These are phyloP conservation scores for Glomus cerebriforme DNA, from an alignment of 192 early-diverging fungal genomes.

Conservation along the genomic window DNA sequence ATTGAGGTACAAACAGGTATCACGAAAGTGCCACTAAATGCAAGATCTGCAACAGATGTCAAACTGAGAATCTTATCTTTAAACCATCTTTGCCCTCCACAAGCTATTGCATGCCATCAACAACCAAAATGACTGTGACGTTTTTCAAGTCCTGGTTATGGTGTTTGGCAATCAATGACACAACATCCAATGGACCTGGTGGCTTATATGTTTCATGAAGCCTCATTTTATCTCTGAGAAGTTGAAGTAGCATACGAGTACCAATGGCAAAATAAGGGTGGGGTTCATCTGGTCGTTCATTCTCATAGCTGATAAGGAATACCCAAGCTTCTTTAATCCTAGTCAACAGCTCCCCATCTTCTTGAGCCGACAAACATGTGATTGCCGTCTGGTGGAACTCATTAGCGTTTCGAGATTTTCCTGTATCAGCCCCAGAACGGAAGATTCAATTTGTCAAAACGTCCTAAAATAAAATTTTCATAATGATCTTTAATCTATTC, in stretches of 20 bases:
- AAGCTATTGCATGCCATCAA: conserved; percentile 30
- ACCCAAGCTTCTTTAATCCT: conserved; percentile 26
- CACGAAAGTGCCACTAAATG: background rate
- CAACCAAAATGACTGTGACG: conserved; percentile 21
- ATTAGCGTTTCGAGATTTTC: conserved; percentile 34
- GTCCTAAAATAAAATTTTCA: background rate
- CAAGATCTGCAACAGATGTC: conserved; percentile 9
- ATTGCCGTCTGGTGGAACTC: conserved; percentile 32
- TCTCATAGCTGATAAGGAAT: conserved; percentile 30
- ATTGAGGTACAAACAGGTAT: conserved; percentile 28
- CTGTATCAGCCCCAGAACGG: conserved; percentile 31
- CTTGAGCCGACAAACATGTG: conserved; percentile 21
- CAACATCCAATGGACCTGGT: conserved; percentile 10
- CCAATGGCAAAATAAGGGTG: conserved; percentile 9
- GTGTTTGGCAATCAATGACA: conserved; percentile 25
- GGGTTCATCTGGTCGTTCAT: conserved; percentile 16
- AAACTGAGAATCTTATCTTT: conserved; percentile 14
- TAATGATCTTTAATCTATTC: conserved; percentile 27
- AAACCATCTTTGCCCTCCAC: conserved; percentile 18
- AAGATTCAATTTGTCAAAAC: conserved; percentile 21
- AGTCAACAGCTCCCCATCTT: conserved; percentile 16
- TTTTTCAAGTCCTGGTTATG: conserved; percentile 17
- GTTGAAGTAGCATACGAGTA: conserved; percentile 30
- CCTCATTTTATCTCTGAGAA: conserved; percentile 10
- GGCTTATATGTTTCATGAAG: conserved; percentile 9